Percentiles rank a stretch among this genome's conserved stretches.
Conservation (phyloP, 164 flowering plant genomes). For the Magnolia sinica region DNA sequence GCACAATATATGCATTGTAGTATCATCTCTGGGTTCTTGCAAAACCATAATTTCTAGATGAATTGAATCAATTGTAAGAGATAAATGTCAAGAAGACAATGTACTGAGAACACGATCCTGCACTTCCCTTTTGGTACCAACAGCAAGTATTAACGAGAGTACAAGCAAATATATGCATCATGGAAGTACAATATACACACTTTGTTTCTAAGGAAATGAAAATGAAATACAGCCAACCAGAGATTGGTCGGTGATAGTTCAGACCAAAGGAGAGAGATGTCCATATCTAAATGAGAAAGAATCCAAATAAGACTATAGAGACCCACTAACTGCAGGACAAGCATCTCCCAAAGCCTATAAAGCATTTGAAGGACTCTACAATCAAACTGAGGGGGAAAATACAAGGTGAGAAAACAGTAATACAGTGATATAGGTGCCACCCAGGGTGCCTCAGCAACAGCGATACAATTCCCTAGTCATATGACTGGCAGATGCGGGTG, state of each 20-base stretch:
- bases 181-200: slow-evolving; percentile 2
- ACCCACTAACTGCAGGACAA: slow-evolving; percentile 9
- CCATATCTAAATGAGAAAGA: not conserved
- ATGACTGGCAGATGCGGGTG: not conserved
- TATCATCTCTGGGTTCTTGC: not conserved
- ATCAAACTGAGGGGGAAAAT: slow-evolving; percentile 21
- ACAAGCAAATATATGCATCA: not conserved
- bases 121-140: not conserved
- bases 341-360: slow-evolving; percentile 14
- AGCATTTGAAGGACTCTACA: slow-evolving; percentile 8
- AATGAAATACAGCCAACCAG: not conserved
- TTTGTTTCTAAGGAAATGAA: not conserved
- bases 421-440: slow-evolving; percentile 10
- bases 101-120: not conserved
- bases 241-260: not conserved
- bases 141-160: not conserved
- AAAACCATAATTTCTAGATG: not conserved
- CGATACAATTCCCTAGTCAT: slow-evolving; percentile 6
- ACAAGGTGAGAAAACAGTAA: slow-evolving; percentile 21
- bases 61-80: not conserved
- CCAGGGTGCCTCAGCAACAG: slow-evolving; percentile 1
- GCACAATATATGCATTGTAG: not conserved
- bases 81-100: not conserved
- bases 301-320: slow-evolving; percentile 7
- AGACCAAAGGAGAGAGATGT: not conserved